Base-by-base conservation (phyloP, 495 filamentous ascomycete genomes). In the Trichoderma gamsii region DNA sequence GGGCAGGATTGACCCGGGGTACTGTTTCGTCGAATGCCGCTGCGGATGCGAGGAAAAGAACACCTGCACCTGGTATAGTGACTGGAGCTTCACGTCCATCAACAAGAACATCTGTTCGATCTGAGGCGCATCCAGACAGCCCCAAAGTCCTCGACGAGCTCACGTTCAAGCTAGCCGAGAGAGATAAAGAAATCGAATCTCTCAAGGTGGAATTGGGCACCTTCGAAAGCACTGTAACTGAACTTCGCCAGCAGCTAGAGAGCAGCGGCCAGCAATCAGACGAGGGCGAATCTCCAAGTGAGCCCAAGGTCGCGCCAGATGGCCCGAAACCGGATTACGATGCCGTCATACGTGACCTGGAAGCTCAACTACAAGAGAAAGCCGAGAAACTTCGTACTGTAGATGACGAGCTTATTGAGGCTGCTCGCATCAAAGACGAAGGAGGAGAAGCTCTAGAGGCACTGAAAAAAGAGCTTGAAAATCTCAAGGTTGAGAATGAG, bases 61-160 rank as follows among this genome's bases (percentile, higher is more conserved):
- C 85, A 35, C 85, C 84, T 27, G 74, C 74, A 2, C 73, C 73
- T 38, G 69, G 71, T 27, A 69, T 70, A 16, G 56, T 61, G 27
- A 56, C 52, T 23, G 69, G 70, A 32, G 70, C 70, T 11, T 32
- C 46, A 41, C 68, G 63, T 74, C 1, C 72, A 16, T 72, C 76
- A n/a, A 69, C 76, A 8, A 67, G 63, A 49, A 63, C 69, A 41
- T 68, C 76, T 43, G 72, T 80, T 8, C 68, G 73, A 3, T 71
- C 76, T 16, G 71, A 72, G 51, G 23, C 27, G 56, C 56, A 61
- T 32, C 13, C 29, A 11, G 74, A 74, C n/a, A 73, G 79, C 7
- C 71, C 79, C 46, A 85, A 82, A 71, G 82, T 84, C 66, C 72
- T 82, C 8, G 84, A 84, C 7, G 81, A 82, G 32, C 73, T 86